Evolutionary conservation across 352 stramenopile genomes (phyloP).

Genomic region (Pythium graminicola): DNA sequence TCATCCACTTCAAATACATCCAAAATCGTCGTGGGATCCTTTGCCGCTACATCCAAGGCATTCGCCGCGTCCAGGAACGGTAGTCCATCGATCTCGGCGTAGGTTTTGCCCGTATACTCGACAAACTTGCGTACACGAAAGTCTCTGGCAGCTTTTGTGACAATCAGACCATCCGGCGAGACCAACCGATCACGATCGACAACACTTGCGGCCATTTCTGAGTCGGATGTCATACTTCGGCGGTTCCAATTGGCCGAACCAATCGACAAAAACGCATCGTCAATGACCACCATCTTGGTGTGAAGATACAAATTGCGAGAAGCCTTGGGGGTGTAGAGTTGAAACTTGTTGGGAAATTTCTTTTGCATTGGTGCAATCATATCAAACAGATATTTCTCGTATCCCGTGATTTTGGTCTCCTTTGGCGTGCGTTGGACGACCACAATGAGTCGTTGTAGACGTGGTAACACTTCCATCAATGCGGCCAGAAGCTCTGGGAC

Average conservation of each 20-base stretch:
- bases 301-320: conserved; percentile 19
- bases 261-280: conserved; percentile 28
- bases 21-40: conserved; percentile 1
- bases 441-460: conserved; percentile 20
- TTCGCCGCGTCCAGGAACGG: conserved; percentile 37
- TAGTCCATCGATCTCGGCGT: conserved; percentile 34
- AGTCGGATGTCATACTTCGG: conserved; percentile 34
- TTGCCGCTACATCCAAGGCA: conserved; percentile 16
- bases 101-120: conserved; percentile 37
- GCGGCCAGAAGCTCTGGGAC: conserved; percentile 26
- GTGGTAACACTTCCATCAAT: conserved; percentile 26
- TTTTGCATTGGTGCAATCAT: conserved; percentile 21
- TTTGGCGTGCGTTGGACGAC: conserved; percentile 11
- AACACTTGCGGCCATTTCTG: conserved; percentile 23
- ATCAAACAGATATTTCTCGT: conserved; percentile 33
- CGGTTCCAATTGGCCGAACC: conserved; percentile 34
- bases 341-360: conserved; percentile 23
- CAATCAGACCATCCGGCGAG: conserved; percentile 3
- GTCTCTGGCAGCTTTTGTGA: conserved; percentile 5
- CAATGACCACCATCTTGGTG: conserved; percentile 21
- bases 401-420: conserved; percentile 6
- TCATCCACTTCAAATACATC: conserved; percentile 14
- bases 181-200: conserved; percentile 6
- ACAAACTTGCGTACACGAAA: conserved; percentile 47
- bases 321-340: conserved; percentile 18